Evolutionary conservation across 306 rosid genomes (phyloP).

Genomic region (Fragaria nilgerrensis): DNA sequence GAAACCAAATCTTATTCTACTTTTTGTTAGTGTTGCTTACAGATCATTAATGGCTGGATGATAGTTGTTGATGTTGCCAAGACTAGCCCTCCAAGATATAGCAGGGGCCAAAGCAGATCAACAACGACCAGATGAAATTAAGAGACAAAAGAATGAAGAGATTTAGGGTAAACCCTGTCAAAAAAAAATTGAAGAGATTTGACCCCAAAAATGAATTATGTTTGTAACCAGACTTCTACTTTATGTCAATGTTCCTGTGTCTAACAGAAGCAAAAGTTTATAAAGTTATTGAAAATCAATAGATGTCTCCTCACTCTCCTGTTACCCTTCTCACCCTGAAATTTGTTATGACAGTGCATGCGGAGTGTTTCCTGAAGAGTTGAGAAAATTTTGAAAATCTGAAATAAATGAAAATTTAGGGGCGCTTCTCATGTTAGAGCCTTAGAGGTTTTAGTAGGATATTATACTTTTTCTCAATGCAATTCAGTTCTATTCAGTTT

Average conservation of each 20-base stretch:
- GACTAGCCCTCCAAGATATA: conserved; percentile 47
- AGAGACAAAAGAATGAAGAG: neutral
- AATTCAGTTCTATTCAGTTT: neutral
- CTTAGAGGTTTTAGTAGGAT: neutral
- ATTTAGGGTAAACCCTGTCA: neutral
- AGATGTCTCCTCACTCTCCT: neutral
- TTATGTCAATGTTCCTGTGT: neutral
- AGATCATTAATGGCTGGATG: conserved; percentile 98
- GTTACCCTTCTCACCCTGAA: neutral
- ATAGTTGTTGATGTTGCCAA: conserved; percentile 89
- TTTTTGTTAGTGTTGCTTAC: conserved; percentile 25
- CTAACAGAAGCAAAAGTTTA: neutral
- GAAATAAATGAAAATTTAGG: neutral
- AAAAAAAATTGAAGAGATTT: too few species aligned
- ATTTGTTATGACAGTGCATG: neutral
- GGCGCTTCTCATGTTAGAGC: neutral
- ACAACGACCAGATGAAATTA: conserved; percentile 20
- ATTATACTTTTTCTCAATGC: neutral
- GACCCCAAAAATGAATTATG: neutral
- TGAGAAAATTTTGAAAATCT: neutral
- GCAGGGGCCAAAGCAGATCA: conserved; percentile 33
- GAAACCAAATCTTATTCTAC: conserved; percentile 13
- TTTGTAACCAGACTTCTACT: neutral
- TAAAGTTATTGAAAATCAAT: neutral
- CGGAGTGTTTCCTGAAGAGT: neutral